A percentile compares a stretch with the other conserved stretches of the same genome.
phyloP scores from a whole-genome alignment of 2,329 filamentous ascomycete species.

The Phaeophleospora eucalypticola region DNA sequence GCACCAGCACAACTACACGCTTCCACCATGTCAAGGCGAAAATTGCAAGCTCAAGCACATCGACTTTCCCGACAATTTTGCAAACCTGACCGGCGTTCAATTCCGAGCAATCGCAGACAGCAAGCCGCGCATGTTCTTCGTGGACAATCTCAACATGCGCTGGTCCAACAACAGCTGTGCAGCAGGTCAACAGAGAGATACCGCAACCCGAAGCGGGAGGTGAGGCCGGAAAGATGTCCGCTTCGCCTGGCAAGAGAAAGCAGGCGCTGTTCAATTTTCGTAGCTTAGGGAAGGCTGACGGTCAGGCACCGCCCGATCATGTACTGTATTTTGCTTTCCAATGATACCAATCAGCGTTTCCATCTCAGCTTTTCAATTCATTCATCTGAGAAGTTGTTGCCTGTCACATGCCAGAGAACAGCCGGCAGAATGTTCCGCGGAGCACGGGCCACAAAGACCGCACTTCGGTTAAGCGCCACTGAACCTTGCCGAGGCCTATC shows the following conservation, averaged over 20 bases:
- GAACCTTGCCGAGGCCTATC: too few relatives aligned
- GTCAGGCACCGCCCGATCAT: not conserved
- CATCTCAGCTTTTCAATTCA: too few relatives aligned
- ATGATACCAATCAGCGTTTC: not conserved
- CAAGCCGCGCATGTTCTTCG: conserved; percentile 40
- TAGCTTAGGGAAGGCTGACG: not conserved
- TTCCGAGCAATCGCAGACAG: conserved; percentile 43
- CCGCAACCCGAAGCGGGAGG: not conserved
- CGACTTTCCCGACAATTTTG: conserved; percentile 39
- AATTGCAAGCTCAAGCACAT: conserved; percentile 44
- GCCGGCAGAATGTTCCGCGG: too few relatives aligned
- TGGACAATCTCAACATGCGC: conserved; percentile 46
- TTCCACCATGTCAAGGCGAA: conserved; percentile 40
- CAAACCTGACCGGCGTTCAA: conserved; percentile 44
- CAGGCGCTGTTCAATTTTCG: not conserved
- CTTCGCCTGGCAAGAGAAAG: not conserved
- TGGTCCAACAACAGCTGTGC: conserved; percentile 50
- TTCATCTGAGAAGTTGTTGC: too few relatives aligned
- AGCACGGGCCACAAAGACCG: not conserved
- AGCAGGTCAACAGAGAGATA: conserved; percentile 40
- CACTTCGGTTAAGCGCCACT: too few relatives aligned
- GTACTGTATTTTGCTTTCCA: not conserved
- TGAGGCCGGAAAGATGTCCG: not conserved
- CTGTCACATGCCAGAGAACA: too few relatives aligned
- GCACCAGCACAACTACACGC: conserved; percentile 37